Percentiles rank a stretch among this genome's conserved stretches.
Evolutionary conservation across 805 yeast species (phyloP).

Genomic region (Sugiyamaella marilandica): DNA sequence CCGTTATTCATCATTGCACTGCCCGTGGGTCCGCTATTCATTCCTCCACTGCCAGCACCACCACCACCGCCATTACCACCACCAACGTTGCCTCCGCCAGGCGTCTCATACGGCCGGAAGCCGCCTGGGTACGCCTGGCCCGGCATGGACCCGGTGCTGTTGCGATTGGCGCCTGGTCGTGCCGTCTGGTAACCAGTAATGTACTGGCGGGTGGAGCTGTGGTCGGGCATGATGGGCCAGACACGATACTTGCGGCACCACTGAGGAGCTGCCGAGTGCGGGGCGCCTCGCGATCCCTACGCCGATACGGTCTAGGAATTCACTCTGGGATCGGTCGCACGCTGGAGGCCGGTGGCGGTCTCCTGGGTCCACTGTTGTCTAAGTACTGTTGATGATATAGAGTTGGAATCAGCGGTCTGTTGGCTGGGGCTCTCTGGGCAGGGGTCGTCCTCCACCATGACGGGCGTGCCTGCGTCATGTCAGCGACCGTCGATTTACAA

Average conservation of each 20-base stretch:
- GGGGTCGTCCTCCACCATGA: background rate
- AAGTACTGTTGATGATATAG: background rate
- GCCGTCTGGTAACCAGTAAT: conserved; percentile 1
- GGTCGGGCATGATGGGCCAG: background rate
- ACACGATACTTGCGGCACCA: background rate
- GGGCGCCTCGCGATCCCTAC: background rate
- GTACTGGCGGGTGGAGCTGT: conserved; percentile 1
- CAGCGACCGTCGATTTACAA: no score
- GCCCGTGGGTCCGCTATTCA: no score
- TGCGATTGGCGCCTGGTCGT: conserved; percentile 1
- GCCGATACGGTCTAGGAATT: no score
- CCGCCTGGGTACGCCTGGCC: background rate
- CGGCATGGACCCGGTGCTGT: conserved; percentile 9
- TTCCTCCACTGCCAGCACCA: no score
- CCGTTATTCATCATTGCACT: no score
- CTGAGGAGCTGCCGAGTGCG: background rate
- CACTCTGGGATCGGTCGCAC: background rate
- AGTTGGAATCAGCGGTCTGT: background rate
- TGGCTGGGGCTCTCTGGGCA: background rate
- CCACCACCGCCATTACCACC: no score
- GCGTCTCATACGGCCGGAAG: background rate
- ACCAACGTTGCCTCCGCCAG: background rate
- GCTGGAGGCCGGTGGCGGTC: background rate
- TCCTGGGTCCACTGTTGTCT: background rate
- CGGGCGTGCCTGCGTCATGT: background rate